phyloP scores from a whole-genome alignment of 495 filamentous ascomycete genomes.

The Penicillium paradoxum region DNA sequence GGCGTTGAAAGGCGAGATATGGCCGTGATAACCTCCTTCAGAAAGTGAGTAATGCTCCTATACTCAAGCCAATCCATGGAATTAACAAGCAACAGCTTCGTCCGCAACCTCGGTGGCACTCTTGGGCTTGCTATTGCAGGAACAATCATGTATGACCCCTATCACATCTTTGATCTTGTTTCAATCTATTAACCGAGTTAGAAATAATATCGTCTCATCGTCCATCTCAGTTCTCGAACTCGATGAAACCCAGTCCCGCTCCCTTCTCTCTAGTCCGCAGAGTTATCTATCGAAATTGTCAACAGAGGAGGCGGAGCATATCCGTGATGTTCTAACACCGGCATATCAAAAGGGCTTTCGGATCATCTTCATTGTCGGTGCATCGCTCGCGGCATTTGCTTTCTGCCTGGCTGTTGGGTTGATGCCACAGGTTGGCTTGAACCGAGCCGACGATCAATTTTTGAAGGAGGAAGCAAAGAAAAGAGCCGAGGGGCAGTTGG shows the following conservation, averaged over 20 bases:
- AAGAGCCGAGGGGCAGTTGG: constrained; percentile 15
- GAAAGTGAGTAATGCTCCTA: constrained; percentile 38
- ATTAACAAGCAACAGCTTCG: constrained; percentile 37
- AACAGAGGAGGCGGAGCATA: constrained; percentile 27
- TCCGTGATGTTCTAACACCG: constrained; percentile 36
- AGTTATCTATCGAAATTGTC: constrained; percentile 28
- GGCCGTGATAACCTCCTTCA: constrained; percentile 50
- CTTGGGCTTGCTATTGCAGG: constrained; percentile 50
- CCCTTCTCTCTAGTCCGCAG: constrained; percentile 30
- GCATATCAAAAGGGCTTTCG: constrained; percentile 48
- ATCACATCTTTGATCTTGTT: background rate
- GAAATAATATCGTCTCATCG: constrained; percentile 42
- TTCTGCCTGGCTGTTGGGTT: constrained; percentile 40
- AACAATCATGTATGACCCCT: constrained; percentile 41
- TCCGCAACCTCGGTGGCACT: constrained; percentile 49
- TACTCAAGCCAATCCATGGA: background rate
- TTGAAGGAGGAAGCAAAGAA: constrained; percentile 44
- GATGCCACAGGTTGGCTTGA: constrained; percentile 45
- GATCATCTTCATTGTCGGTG: constrained; percentile 47
- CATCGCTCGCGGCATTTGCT: constrained; percentile 41
- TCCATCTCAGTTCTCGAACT: constrained; percentile 32
- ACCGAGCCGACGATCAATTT: constrained; percentile 40
- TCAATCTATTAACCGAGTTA: constrained; percentile 12
- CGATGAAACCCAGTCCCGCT: constrained; percentile 18
- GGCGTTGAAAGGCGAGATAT: constrained; percentile 49